Evolutionary conservation across 2,329 filamentous ascomycete genomes (phyloP).

Genomic region (Trichoderma koningiopsis): DNA sequence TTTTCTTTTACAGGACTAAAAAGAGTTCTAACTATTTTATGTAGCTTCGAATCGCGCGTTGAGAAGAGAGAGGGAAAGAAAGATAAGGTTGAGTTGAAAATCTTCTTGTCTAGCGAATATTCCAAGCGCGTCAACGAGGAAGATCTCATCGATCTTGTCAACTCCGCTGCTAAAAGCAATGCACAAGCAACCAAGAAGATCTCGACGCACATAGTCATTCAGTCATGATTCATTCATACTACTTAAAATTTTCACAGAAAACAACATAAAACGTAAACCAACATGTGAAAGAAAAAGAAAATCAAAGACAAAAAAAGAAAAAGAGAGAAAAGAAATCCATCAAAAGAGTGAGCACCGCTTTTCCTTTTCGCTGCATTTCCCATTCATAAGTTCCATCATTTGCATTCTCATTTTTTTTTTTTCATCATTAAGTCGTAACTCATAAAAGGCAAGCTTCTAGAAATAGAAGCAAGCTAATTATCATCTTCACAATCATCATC

Average conservation of each 20-base stretch:
- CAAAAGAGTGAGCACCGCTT: constrained; percentile 1
- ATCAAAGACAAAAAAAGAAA: background rate
- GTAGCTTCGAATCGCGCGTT: constrained; percentile 37
- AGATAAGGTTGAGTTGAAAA: constrained; percentile 41
- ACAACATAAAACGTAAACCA: background rate
- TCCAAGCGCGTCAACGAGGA: constrained; percentile 38
- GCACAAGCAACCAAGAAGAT: constrained; percentile 39
- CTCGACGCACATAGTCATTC: constrained; percentile 35
- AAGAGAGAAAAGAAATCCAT: background rate
- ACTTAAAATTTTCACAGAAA: background rate
- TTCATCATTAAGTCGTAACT: constrained; percentile 17
- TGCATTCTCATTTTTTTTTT: background rate
- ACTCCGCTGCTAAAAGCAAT: constrained; percentile 40
- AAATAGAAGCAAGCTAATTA: constrained; percentile 25
- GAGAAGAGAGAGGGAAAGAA: constrained; percentile 39
- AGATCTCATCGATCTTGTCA: constrained; percentile 40
- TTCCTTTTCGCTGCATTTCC: constrained; percentile 10
- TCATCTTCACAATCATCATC: constrained; percentile 36
- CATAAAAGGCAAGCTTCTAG: constrained; percentile 10
- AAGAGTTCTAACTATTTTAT: background rate
- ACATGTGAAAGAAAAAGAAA: background rate
- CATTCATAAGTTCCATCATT: background rate
- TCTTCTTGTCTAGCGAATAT: constrained; percentile 38
- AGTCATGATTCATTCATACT: constrained; percentile 31
- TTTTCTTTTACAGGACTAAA: background rate